Evolutionary conservation across 305 asterid species (phyloP), one percentile per base, ranked within the genome.

Genomic region (Fraxinus baroniana): DNA sequence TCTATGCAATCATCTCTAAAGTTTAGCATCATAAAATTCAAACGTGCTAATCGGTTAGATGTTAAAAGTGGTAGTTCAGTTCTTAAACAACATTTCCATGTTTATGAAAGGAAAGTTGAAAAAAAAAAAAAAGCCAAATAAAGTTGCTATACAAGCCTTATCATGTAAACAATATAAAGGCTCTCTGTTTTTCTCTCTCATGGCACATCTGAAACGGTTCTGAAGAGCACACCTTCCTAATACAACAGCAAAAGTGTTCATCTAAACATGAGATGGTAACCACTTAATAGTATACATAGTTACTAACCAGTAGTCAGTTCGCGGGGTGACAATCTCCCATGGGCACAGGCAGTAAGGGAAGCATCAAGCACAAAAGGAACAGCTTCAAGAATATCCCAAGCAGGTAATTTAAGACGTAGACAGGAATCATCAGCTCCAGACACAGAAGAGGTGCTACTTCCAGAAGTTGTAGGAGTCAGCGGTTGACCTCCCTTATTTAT

Each of bases 301-400:
- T 46, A 87, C 92, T 30, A 85, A 94, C 99, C 99, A 2, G 99
- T 96, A 74, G 97, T 92, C 88, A 93, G 87, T 89, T 96, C 98
- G 74, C 98, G 98, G 6, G 99, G 99, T 18, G 98, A 92, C 74
- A 96, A 81, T 83, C 92, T 90, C 79, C 97, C 98, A 83, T 96
- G 98, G 85, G 93, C 94, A 82, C 97, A 91, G 78, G 98, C 97
- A 78, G 99, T 93, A 81, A 96, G 95, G 71, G 98, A 92, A 87
- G 99, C 98, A 89, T 94, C 98, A 87, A 94, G 97, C 81, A 89
- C 98, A 87, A 90, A 96, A n/a, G 99, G 98, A 84, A 93, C 89
- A 83, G 99, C 99, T 82, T 93, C 98, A 41, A 96, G 89, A 89
- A 96, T 94, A 92, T 96, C 98, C 98, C 99, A 96, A 86, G 98